Percentiles rank a stretch among this genome's conserved stretches.
Conservation (phyloP, 2,329 filamentous ascomycete genomes). For the Dothistroma septosporum region DNA sequence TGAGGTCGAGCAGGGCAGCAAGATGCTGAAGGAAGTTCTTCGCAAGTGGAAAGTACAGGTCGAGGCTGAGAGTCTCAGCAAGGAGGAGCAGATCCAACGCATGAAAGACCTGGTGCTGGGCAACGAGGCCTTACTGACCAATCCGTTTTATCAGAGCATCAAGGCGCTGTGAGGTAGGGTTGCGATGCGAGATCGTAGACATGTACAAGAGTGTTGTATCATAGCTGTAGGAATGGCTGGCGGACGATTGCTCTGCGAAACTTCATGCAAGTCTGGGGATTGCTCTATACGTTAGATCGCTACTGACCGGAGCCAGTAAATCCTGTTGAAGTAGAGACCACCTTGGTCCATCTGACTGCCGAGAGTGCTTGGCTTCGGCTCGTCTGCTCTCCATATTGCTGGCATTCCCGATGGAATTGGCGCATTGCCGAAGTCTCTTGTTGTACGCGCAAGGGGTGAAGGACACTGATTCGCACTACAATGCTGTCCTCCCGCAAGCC, state of each 20-base stretch:
- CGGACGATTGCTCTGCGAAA: neutral
- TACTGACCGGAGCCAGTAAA: too few relatives aligned
- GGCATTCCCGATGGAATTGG: too few relatives aligned
- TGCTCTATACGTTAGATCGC: too few relatives aligned
- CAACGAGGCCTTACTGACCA: constrained; percentile 61
- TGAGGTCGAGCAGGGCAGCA: constrained; percentile 85
- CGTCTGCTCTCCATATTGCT: too few relatives aligned
- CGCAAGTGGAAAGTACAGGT: constrained; percentile 75
- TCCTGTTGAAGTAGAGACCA: too few relatives aligned
- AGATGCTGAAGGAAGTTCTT: constrained; percentile 76
- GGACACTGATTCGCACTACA: too few relatives aligned
- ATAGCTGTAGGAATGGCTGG: neutral
- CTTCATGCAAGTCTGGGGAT: neutral
- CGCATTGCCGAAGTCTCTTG: too few relatives aligned
- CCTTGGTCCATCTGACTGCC: too few relatives aligned
- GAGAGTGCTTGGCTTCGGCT: too few relatives aligned
- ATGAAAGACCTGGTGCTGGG: constrained; percentile 75
- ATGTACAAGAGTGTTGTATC: neutral
- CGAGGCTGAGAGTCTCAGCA: constrained; percentile 53
- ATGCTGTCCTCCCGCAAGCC: too few relatives aligned
- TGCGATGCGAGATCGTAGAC: neutral
- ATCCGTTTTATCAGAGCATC: constrained; percentile 63
- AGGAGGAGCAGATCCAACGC: constrained; percentile 70
- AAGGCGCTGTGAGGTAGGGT: constrained; percentile 40
- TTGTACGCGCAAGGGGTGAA: too few relatives aligned